Base-by-base conservation (phyloP, 768 basidiomycete genomes). In the Russula sp. region DNA sequence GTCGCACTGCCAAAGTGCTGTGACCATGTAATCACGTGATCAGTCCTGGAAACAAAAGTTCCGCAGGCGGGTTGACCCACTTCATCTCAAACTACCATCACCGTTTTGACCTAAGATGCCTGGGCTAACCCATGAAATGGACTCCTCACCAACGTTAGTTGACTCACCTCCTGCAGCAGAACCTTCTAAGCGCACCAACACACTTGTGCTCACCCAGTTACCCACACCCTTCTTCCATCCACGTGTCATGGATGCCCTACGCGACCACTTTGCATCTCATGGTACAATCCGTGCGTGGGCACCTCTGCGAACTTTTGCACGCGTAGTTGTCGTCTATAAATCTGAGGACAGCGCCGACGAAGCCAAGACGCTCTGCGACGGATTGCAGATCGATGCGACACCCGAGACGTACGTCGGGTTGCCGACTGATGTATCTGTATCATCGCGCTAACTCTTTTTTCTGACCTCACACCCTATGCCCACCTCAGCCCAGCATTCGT, bases 221-320 rank as follows among this genome's bases (percentile, higher is more conserved):
- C 91, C 93, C 4, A 80, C 77, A 38, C 75, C 80, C 1, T 91
- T 94, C 72, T 96, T 98, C 75, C 79, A 86, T 39, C 85, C 87
- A 7, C 68, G 79, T 0, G 79, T 89, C 62, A 78, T 93, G 25
- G 73, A 80, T 11, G 81, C 88, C 18, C 77, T 98, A 25, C 79
- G 76, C 45, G 74, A 78, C 22, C 87, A 95, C 70, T 98, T 98
- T 70, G 77, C 76, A 3, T 69, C 78, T 3, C 94, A 87, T 67
- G 96, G 97, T 18, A 75, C 79, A 29, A 84, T 99, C n/a, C 85
- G 89, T 68, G 82, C 87, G 67, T 99, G 95, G 94, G 91, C 89
- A 0, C 93, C 93, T 4, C 74, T 98, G 6, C 83, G 81, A 20
- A 85, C 84, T 7, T 93, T 98, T 68, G 82, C 84, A 1, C 81